Evolutionary conservation across 2,329 filamentous ascomycete genomes (phyloP), one percentile per base, ranked within the genome.

Genomic region (Corniculantispora saksenae): DNA sequence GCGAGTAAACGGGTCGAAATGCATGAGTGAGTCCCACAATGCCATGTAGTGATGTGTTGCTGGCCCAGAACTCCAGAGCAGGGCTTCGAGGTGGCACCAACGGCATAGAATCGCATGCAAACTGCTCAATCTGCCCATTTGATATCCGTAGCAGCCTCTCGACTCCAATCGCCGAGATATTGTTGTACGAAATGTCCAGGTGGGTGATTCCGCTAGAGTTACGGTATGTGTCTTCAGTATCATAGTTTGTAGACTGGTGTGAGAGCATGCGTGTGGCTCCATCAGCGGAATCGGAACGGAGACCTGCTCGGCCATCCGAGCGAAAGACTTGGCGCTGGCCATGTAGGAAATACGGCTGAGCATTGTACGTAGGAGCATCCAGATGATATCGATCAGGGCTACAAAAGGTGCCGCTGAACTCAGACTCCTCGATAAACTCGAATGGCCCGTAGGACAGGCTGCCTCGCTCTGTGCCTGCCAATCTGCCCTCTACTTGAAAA

Each of bases 1-100:
- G 81, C 1, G 83, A 84, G 59, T 84, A 75, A 0, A 83, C 80
- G 0, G 85, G 84, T 0, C 85, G 80, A 63, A 86, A 81, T 10
- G 83, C 68, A 68, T 86, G 78, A 0, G 80, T 75, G 5, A 76
- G 75, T 9, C 82, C 81, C 12, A 83, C 68, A 9, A 83, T 72
- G 19, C 84, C 85, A 32, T 72, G 69, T 2, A 86, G 65, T 21
- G 66, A 75, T 2, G 78, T 65, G 2, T 69, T 68, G 21, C 67
- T 71, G 0, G 76, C 74, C 73, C 74, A 79, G 8, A 51, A 27
- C 6, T 67, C 59, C 17, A 38, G 23, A 21, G 58, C 21, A 7
- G 61, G 23, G 35, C 58, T 68, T 13, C 51, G 67, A 8, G 65
- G 62, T 1, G 71, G 67, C 19, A 82, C 71, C 2, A 74, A 59